These are phyloP conservation scores for Tricholoma flavovirens DNA, from an alignment of 768 basidiomycete species.

Conservation along the genomic window DNA sequence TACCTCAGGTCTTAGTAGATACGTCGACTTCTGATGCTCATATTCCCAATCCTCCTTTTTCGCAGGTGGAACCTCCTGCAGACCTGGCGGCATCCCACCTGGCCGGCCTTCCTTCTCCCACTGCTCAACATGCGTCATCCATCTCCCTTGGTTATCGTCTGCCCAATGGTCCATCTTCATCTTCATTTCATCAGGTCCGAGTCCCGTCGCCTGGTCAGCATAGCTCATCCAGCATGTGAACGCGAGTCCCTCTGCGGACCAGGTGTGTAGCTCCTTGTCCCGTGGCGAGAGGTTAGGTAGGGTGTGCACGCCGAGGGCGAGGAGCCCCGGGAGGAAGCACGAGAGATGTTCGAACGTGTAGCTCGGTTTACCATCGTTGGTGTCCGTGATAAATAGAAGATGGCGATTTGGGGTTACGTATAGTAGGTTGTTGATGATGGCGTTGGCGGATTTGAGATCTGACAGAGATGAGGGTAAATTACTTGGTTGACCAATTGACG, in stretches of 20 bases:
- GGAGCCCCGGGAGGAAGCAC: conserved; percentile 59
- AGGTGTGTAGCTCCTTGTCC: conserved; percentile 42
- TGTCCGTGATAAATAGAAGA: conserved; percentile 55
- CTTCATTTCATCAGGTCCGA: conserved; percentile 52
- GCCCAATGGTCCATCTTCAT: conserved; percentile 29
- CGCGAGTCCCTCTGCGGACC: conserved; percentile 59
- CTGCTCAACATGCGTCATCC: conserved; percentile 33
- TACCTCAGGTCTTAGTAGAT: conserved; percentile 49
- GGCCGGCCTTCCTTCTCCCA: conserved; percentile 39
- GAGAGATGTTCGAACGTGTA: conserved; percentile 56
- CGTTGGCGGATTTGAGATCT: conserved; percentile 45
- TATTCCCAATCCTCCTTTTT: conserved; percentile 33
- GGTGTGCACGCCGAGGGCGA: conserved; percentile 51
- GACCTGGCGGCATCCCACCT: conserved; percentile 28
- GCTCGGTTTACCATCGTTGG: conserved; percentile 25
- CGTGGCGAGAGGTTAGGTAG: conserved; percentile 25
- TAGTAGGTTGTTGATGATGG: conserved; percentile 47
- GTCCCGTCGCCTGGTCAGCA: conserved; percentile 55
- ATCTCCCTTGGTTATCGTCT: conserved; percentile 21
- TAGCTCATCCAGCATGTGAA: conserved; percentile 60
- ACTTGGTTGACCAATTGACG: conserved; percentile 24
- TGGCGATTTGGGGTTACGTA: conserved; percentile 47
- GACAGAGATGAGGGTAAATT: conserved; percentile 18
- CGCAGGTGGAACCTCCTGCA: conserved; percentile 19
- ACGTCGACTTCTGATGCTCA: conserved; percentile 22